Conservation (phyloP, 2,329 filamentous ascomycete genomes). For the Aspergillus cejpii region DNA sequence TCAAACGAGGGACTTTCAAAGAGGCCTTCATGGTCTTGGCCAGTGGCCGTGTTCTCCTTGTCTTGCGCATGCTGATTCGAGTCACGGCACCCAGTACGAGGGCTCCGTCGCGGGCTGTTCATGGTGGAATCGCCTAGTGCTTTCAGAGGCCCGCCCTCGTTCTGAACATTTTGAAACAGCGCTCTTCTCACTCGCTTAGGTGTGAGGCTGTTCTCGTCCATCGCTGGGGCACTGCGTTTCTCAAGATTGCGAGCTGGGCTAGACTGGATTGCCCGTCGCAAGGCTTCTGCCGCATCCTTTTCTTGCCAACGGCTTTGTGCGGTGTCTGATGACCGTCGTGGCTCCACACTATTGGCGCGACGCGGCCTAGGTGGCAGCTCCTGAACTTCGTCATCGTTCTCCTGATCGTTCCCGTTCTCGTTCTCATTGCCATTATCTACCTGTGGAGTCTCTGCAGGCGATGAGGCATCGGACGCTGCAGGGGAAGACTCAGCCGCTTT, state of each 20-base stretch:
- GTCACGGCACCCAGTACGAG: conserved; percentile 32
- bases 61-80: conserved; percentile 42
- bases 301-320: conserved; percentile 33
- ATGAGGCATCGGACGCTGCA: conserved; percentile 34
- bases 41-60: conserved; percentile 52
- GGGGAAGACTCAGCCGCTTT: conserved; percentile 36
- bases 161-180: conserved; percentile 38
- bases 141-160: conserved; percentile 31
- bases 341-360: conserved; percentile 46
- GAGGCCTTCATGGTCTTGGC: conserved; percentile 52
- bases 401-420: conserved; percentile 27
- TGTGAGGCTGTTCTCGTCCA: conserved; percentile 49
- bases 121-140: conserved; percentile 31
- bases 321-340: conserved; percentile 31
- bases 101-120: conserved; percentile 47
- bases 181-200: conserved; percentile 48
- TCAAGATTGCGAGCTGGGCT: conserved; percentile 52
- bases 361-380: conserved; percentile 36
- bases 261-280: conserved; percentile 54
- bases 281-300: conserved; percentile 40
- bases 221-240: conserved; percentile 31
- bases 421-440: conserved; percentile 25
- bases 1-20: conserved; percentile 55
- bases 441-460: conserved; percentile 31
- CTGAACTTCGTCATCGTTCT: conserved; percentile 26